Conservation (phyloP, 2,329 filamentous ascomycete genomes). For the Dactylellina cionopaga region DNA sequence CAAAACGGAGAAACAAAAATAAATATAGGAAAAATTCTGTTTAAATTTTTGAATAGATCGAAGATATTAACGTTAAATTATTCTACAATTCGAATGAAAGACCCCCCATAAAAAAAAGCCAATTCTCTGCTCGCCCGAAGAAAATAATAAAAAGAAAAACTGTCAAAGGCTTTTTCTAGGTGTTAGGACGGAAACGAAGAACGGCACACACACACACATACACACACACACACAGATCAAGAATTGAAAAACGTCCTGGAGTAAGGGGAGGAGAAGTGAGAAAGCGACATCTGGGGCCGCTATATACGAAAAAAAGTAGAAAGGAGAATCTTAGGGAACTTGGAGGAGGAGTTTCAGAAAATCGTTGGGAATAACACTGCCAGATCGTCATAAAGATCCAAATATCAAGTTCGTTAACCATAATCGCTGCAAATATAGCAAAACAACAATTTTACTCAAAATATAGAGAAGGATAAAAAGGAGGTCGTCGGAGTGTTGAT, state of each 20-base stretch:
- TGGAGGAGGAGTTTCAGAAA: neutral
- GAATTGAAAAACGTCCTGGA: neutral
- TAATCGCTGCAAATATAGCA: slow-evolving; percentile 45
- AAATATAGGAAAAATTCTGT: neutral
- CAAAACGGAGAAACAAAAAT: neutral
- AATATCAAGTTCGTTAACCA: slow-evolving; percentile 38
- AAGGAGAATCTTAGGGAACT: neutral
- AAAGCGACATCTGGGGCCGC: slow-evolving; percentile 11
- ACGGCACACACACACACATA: too few relatives aligned
- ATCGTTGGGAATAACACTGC: too few relatives aligned
- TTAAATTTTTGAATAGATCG: neutral
- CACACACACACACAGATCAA: too few relatives aligned
- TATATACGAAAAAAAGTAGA: slow-evolving; percentile 24
- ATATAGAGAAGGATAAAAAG: slow-evolving; percentile 35
- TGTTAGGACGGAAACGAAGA: neutral
- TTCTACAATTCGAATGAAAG: slow-evolving; percentile 46
- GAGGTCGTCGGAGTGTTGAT: slow-evolving; percentile 32
- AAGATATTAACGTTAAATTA: slow-evolving; percentile 17
- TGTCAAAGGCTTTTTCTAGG: slow-evolving; percentile 28
- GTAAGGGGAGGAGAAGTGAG: neutral
- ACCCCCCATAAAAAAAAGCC: neutral
- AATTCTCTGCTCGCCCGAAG: slow-evolving; percentile 12
- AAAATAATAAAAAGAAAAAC: slow-evolving; percentile 13
- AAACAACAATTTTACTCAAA: slow-evolving; percentile 26
- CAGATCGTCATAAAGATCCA: neutral